phyloP scores from a whole-genome alignment of 139 green algal genomes.

The Yamagishiella unicocca region DNA sequence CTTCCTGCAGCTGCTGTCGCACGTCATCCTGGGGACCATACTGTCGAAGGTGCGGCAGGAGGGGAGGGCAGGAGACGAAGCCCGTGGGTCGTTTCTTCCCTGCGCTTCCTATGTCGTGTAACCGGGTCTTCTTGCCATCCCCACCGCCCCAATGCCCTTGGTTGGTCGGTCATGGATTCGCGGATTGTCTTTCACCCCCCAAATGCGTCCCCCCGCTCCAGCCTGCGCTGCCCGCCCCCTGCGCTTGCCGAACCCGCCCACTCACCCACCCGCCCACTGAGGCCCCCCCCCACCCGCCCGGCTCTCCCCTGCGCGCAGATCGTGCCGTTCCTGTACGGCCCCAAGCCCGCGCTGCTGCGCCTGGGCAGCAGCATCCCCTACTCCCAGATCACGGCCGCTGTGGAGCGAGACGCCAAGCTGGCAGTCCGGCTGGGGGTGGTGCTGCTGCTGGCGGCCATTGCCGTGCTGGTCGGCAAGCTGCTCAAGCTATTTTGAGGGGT shows the following conservation, averaged over 20 bases:
- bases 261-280: neutral
- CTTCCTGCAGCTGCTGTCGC: conserved; percentile 66
- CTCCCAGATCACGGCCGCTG: conserved; percentile 51
- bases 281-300: neutral
- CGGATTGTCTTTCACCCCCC: no score
- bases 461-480: neutral
- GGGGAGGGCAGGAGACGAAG: no score
- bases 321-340: conserved; percentile 68
- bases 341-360: conserved; percentile 60
- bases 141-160: no score
- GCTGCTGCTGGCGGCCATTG: conserved; percentile 3
- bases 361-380: conserved; percentile 63
- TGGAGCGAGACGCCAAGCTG: conserved; percentile 56
- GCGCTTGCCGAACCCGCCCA: no score
- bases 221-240: no score
- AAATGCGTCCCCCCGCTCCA: no score
- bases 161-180: no score
- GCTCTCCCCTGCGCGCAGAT: conserved; percentile 21
- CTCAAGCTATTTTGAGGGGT: neutral
- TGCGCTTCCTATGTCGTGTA: no score
- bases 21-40: conserved; percentile 64
- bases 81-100: no score
- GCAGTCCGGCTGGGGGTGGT: conserved; percentile 4
- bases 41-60: conserved; percentile 47
- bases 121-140: no score